A percentile compares a stretch with the other conserved stretches of the same genome.
These are phyloP conservation scores for Delonix regia DNA, from an alignment of 306 rosid genomes.

Conservation along the genomic window DNA sequence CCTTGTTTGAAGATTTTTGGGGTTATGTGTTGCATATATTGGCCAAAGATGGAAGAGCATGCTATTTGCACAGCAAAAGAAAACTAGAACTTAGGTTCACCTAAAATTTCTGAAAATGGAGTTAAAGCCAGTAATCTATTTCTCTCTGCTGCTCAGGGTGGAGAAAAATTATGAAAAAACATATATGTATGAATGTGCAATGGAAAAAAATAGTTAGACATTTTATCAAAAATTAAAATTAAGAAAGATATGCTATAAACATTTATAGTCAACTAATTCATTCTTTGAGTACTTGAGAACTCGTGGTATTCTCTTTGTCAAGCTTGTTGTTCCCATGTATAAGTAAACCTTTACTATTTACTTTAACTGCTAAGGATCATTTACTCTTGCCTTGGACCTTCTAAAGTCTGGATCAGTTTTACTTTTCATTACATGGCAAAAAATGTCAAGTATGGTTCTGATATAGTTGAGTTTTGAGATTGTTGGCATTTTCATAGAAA, in stretches of 20 bases:
- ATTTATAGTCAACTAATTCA: background rate
- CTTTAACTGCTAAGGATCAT: background rate
- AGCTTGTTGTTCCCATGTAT: background rate
- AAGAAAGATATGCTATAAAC: background rate
- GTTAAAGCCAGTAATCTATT: background rate
- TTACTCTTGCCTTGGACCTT: conserved; percentile 6
- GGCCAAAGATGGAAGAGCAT: background rate
- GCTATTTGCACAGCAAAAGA: background rate
- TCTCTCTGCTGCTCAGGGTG: background rate
- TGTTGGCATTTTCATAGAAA: background rate
- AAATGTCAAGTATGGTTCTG: background rate
- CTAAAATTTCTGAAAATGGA: background rate
- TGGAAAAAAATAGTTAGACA: background rate
- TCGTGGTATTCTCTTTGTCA: background rate
- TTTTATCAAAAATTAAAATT: background rate
- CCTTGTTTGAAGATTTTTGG: background rate
- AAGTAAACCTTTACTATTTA: background rate
- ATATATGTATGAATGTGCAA: background rate
- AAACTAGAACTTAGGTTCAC: background rate
- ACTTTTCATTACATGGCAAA: background rate
- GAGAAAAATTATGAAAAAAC: background rate
- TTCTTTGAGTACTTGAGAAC: background rate
- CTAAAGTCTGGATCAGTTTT: background rate
- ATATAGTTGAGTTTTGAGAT: background rate
- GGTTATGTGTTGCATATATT: conserved; percentile 3